Conservation (phyloP, 2,329 filamentous ascomycete genomes). For the Dothistroma septosporum region DNA sequence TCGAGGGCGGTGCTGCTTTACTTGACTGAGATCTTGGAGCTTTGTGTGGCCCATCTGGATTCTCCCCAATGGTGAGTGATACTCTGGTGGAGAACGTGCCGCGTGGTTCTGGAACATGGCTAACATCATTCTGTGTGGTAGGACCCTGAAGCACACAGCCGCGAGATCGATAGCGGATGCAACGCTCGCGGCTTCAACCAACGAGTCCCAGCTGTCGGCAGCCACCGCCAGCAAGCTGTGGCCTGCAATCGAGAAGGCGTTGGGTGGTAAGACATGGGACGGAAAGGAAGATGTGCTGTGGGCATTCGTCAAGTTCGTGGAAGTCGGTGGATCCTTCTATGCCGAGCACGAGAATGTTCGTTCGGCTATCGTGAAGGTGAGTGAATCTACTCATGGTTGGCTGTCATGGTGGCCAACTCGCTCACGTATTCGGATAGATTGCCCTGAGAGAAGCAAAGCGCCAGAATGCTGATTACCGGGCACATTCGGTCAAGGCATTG, state of each 20-base stretch:
- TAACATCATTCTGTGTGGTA: not conserved
- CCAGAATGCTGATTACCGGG: constrained; percentile 79
- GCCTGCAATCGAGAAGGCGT: constrained; percentile 75
- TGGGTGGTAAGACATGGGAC: constrained; percentile 85
- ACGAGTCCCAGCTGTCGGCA: constrained; percentile 54
- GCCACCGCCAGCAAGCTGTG: constrained; percentile 53
- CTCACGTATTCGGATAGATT: constrained; percentile 50
- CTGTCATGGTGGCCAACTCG: not conserved
- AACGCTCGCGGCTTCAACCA: constrained; percentile 55
- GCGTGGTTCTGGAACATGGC: not conserved
- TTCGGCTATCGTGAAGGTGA: constrained; percentile 62
- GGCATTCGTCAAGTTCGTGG: constrained; percentile 73
- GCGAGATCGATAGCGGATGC: constrained; percentile 75
- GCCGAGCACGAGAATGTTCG: constrained; percentile 56
- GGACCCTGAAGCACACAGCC: constrained; percentile 76
- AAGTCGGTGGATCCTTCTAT: constrained; percentile 58
- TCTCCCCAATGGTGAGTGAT: constrained; percentile 67
- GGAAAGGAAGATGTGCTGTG: constrained; percentile 83
- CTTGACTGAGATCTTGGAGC: constrained; percentile 70
- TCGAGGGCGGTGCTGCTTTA: constrained; percentile 77
- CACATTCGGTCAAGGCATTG: constrained; percentile 67
- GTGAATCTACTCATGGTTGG: constrained; percentile 13
- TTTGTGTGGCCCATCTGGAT: constrained; percentile 66
- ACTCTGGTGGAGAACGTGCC: not conserved
- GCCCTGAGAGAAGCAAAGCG: constrained; percentile 82